A percentile compares a stretch with the other conserved stretches of the same genome.
Evolutionary conservation across 106 monocot species (phyloP).

Genomic region (Dactylorhiza incarnata): DNA sequence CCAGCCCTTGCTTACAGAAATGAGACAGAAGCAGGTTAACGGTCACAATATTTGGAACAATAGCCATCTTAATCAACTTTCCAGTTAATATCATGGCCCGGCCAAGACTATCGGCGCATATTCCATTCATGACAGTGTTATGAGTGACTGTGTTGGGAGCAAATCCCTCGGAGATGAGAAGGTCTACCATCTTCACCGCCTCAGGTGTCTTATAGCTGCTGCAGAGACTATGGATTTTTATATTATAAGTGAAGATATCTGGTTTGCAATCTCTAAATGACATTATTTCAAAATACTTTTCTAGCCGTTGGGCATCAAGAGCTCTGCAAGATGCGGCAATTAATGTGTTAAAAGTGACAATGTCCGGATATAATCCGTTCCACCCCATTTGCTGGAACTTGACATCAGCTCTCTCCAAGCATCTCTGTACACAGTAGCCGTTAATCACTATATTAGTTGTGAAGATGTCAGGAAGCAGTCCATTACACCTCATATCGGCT

Average conservation of each 20-base stretch:
- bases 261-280: conserved; percentile 50
- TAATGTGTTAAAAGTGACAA: conserved; percentile 76
- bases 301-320: conserved; percentile 39
- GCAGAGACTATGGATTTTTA: conserved; percentile 73
- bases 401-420: conserved; percentile 28
- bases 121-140: conserved; percentile 79
- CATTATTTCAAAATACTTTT: conserved; percentile 43
- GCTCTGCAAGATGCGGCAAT: conserved; percentile 48
- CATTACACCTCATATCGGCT: conserved; percentile 48
- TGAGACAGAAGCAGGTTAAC: conserved; percentile 79
- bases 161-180: conserved; percentile 38
- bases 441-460: conserved; percentile 89
- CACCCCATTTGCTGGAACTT: conserved; percentile 33
- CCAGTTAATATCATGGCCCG: conserved; percentile 68
- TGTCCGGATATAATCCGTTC: conserved; percentile 45
- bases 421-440: conserved; percentile 47
- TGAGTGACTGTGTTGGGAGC: conserved; percentile 72
- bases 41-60: conserved; percentile 65
- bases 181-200: conserved; percentile 56
- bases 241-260: conserved; percentile 89
- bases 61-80: conserved; percentile 71
- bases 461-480: conserved; percentile 69
- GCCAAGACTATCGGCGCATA: conserved; percentile 57
- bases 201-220: conserved; percentile 32
- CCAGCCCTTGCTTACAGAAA: conserved; percentile 72